Percentiles rank a stretch among this genome's conserved stretches.
These are phyloP conservation scores for Trypanosoma melophagium DNA, from an alignment of 208 protist species.

Conservation along the genomic window DNA sequence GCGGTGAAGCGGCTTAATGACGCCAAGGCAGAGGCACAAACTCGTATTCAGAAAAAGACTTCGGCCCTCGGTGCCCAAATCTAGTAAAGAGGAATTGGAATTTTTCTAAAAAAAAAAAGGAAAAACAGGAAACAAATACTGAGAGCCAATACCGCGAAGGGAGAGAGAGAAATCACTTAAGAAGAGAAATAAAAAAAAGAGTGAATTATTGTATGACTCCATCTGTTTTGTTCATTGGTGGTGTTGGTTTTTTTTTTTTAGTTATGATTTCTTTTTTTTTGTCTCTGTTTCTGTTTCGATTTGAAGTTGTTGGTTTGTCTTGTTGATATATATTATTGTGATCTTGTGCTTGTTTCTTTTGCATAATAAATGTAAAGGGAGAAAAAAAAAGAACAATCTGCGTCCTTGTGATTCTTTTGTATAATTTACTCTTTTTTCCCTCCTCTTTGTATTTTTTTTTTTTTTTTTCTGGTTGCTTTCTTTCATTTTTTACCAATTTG, in stretches of 20 bases:
- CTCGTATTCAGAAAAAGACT: constrained; percentile 42
- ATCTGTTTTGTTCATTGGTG: neutral
- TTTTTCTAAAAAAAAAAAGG: neutral
- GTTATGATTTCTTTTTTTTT: neutral
- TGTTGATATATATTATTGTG: constrained; percentile 11
- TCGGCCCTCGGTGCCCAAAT: constrained; percentile 54
- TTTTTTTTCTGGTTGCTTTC: neutral
- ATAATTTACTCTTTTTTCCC: constrained; percentile 1
- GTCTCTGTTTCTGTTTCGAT: neutral
- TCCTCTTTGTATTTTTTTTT: constrained; percentile 24
- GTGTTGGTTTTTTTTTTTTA: neutral
- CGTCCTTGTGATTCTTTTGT: neutral
- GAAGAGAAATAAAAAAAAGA: neutral
- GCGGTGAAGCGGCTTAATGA: constrained; percentile 66
- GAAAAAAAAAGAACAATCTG: neutral
- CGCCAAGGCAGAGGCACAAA: constrained; percentile 54
- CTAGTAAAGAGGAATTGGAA: neutral
- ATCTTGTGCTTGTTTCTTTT: constrained; percentile 5
- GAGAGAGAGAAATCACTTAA: neutral
- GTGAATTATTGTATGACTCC: neutral
- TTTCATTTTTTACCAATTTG: constrained; percentile 3
- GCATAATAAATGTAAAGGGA: neutral
- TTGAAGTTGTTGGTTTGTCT: neutral
- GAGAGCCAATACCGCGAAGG: no score
- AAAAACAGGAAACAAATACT: neutral